A percentile compares a stretch with the other conserved stretches of the same genome.
Evolutionary conservation across 1,284 basidiomycete species (phyloP).

Genomic region (Xanthoconium separans): DNA sequence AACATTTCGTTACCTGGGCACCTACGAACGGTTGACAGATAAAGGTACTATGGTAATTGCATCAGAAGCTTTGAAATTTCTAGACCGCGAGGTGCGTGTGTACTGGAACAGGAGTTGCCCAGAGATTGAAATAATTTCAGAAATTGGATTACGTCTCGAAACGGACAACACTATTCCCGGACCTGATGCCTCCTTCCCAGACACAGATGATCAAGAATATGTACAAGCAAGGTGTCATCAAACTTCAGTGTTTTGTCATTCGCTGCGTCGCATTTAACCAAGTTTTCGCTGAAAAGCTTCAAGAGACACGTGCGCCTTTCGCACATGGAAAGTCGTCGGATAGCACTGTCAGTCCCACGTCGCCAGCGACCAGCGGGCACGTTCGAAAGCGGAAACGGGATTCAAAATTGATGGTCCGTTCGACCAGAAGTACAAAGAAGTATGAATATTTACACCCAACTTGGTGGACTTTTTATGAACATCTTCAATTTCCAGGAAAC

Average conservation of each 20-base stretch:
- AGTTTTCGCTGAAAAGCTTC: conserved; percentile 17
- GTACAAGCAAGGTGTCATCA: conserved; percentile 30
- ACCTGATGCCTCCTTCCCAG: conserved; percentile 29
- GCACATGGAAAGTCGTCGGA: neutral
- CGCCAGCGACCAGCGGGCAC: neutral
- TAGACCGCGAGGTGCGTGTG: conserved; percentile 11
- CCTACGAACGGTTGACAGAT: conserved; percentile 25
- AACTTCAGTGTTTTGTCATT: conserved; percentile 28
- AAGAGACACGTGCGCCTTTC: neutral
- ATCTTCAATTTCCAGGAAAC: conserved; percentile 8
- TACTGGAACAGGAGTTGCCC: neutral
- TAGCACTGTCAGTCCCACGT: neutral
- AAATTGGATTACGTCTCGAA: conserved; percentile 14
- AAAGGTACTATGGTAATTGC: conserved; percentile 15
- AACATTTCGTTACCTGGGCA: conserved; percentile 22
- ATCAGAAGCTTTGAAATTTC: conserved; percentile 5
- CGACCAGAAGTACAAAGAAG: conserved; percentile 16
- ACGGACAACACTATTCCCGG: conserved; percentile 21
- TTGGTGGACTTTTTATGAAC: neutral
- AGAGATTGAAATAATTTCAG: conserved; percentile 11
- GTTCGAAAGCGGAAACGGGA: conserved; percentile 19
- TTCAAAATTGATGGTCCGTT: neutral
- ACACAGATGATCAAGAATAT: conserved; percentile 28
- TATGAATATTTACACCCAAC: neutral
- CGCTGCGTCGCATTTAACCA: conserved; percentile 23